Percentiles rank a stretch among this genome's conserved stretches.
phyloP scores from a whole-genome alignment of 208 protist genomes.

The Borovskyia barvae region DNA sequence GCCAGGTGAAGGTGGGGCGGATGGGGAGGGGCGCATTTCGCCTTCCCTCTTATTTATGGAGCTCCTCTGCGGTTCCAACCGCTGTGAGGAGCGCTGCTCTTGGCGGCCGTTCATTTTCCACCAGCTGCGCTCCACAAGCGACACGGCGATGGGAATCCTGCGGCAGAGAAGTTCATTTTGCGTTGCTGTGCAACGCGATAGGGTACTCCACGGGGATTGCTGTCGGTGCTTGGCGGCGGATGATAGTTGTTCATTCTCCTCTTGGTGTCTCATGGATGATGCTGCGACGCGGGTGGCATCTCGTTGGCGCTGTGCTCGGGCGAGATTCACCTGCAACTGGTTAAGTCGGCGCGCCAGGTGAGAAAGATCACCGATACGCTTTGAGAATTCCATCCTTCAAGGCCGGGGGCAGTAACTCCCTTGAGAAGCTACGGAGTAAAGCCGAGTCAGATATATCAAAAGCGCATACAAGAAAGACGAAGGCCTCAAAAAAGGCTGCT shows the following conservation, averaged over 20 bases:
- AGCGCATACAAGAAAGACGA: too few relatives aligned
- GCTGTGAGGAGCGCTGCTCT: background rate
- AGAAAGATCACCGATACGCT: slow-evolving; percentile 16
- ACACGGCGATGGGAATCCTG: slow-evolving; percentile 59
- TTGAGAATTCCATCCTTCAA: slow-evolving; percentile 18
- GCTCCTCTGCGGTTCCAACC: background rate
- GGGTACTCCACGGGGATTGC: background rate
- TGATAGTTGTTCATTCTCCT: background rate
- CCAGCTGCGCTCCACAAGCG: slow-evolving; percentile 69
- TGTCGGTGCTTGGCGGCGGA: background rate
- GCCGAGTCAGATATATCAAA: too few relatives aligned
- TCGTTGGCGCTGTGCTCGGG: slow-evolving; percentile 2
- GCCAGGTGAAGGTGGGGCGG: too few relatives aligned
- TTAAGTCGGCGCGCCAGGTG: slow-evolving; percentile 13
- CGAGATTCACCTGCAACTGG: slow-evolving; percentile 11
- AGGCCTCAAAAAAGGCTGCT: too few relatives aligned
- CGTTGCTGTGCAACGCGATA: background rate
- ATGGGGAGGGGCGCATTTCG: background rate
- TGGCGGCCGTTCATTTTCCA: slow-evolving; percentile 17
- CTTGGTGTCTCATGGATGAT: background rate
- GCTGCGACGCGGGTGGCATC: background rate
- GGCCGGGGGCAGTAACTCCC: background rate
- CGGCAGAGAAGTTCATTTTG: slow-evolving; percentile 69
- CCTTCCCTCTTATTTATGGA: background rate
- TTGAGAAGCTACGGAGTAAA: too few relatives aligned